Evolutionary conservation across 78 protist species (phyloP).

Genomic region (Dictyostelium brefeldianum): DNA sequence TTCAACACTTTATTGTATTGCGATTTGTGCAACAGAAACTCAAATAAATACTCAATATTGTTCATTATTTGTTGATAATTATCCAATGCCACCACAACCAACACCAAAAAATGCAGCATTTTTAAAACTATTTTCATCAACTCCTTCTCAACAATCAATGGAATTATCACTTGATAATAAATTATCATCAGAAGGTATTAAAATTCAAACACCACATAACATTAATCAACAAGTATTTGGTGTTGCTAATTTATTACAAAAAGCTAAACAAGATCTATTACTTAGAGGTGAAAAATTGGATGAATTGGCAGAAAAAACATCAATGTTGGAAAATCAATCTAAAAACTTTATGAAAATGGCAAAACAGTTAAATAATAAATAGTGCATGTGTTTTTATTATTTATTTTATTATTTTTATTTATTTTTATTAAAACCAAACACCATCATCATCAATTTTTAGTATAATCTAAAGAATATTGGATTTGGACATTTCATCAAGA

Average conservation of each 20-base stretch:
- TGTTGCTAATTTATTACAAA: background rate
- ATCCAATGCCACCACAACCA: slow-evolving; percentile 6
- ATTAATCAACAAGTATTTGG: background rate
- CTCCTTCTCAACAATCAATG: background rate
- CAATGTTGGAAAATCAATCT: background rate
- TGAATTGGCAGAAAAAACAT: background rate
- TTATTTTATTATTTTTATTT: no score
- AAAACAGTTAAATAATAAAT: background rate
- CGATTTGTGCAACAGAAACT: no score
- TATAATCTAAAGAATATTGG: no score
- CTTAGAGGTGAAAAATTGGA: background rate
- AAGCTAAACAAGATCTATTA: background rate
- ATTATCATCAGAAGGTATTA: background rate
- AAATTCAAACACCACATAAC: background rate
- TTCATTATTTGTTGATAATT: slow-evolving; percentile 17
- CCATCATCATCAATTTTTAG: no score
- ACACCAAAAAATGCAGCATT: background rate
- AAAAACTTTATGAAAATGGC: background rate
- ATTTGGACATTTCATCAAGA: no score
- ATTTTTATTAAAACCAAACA: no score
- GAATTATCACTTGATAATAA: background rate
- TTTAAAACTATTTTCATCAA: background rate
- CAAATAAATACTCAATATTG: background rate
- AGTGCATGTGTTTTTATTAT: no score
- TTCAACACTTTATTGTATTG: background rate